Evolutionary conservation across 805 yeast genomes (phyloP).

Genomic region (Lachancea sp.): DNA sequence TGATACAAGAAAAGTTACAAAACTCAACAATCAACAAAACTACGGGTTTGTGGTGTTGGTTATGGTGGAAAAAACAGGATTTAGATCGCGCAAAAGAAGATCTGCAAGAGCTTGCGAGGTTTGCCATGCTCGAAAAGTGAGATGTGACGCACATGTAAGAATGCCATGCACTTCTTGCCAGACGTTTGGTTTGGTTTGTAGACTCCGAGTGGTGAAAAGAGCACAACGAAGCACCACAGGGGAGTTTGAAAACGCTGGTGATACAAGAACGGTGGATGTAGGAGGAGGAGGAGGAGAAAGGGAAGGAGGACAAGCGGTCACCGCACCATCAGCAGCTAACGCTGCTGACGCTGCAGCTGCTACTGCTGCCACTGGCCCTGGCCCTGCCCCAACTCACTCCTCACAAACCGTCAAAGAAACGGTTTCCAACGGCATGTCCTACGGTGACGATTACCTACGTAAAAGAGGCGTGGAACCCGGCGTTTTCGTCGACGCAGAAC

Average conservation of each 20-base stretch:
- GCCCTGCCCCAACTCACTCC: too few relatives aligned
- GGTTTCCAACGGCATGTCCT: constrained; percentile 9
- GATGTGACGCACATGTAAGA: constrained; percentile 6
- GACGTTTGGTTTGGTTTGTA: constrained; percentile 7
- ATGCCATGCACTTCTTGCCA: constrained; percentile 9
- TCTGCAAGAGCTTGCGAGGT: constrained; percentile 7
- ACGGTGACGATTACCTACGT: constrained; percentile 9
- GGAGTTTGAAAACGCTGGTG: too few relatives aligned
- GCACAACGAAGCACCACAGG: too few relatives aligned
- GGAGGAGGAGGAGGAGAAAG: constrained; percentile 1
- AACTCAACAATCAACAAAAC: too few relatives aligned
- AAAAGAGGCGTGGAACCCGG: constrained; percentile 8
- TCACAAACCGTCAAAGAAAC: constrained; percentile 5
- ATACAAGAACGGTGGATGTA: too few relatives aligned
- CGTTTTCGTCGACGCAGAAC: constrained; percentile 6
- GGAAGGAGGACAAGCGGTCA: too few relatives aligned
- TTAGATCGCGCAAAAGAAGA: constrained; percentile 6
- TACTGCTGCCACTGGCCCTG: too few relatives aligned
- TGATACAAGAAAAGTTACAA: too few relatives aligned
- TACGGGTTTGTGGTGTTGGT: too few relatives aligned
- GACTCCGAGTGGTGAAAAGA: constrained; percentile 7
- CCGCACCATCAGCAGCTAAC: too few relatives aligned
- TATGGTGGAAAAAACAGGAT: constrained; percentile 1
- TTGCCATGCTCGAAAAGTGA: constrained; percentile 8
- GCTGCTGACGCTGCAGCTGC: too few relatives aligned